Evolutionary conservation across 768 basidiomycete genomes (phyloP).

Genomic region (Astraeus odoratus): DNA sequence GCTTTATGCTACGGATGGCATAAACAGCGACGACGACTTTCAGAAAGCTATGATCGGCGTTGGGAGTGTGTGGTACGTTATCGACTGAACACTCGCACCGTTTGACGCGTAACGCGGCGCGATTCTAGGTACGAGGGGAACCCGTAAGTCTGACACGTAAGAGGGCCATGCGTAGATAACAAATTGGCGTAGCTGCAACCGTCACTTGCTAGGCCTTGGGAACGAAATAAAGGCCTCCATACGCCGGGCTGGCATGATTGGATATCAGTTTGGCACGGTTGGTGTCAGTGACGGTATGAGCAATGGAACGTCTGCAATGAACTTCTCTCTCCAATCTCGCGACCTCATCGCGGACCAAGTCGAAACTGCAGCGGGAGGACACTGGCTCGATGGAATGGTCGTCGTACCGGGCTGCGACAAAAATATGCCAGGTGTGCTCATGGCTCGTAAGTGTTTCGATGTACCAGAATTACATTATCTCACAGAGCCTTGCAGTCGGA

Average conservation of each 20-base stretch:
- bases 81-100: not conserved
- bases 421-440: slow-evolving; percentile 99
- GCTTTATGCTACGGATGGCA: slow-evolving; percentile 97
- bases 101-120: not conserved
- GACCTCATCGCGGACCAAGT: slow-evolving; percentile 98
- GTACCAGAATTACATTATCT: slow-evolving; percentile 1
- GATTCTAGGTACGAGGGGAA: slow-evolving; percentile 90
- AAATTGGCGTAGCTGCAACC: slow-evolving; percentile 70
- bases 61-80: slow-evolving; percentile 85
- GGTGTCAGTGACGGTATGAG: slow-evolving; percentile 98
- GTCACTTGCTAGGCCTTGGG: slow-evolving; percentile 84
- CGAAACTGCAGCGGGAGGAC: slow-evolving; percentile 92
- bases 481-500: slow-evolving; percentile 52
- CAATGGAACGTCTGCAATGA: slow-evolving; percentile 94
- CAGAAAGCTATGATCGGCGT: slow-evolving; percentile 97
- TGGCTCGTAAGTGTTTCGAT: slow-evolving; percentile 67
- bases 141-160: slow-evolving; percentile 59
- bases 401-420: slow-evolving; percentile 98
- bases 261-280: slow-evolving; percentile 96
- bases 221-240: slow-evolving; percentile 83
- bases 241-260: slow-evolving; percentile 62
- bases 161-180: not conserved
- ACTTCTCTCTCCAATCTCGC: slow-evolving; percentile 92
- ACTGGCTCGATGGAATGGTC: slow-evolving; percentile 97
- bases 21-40: slow-evolving; percentile 75